Base-by-base conservation (phyloP, 495 filamentous ascomycete genomes). In the Penicillium crystallinum region DNA sequence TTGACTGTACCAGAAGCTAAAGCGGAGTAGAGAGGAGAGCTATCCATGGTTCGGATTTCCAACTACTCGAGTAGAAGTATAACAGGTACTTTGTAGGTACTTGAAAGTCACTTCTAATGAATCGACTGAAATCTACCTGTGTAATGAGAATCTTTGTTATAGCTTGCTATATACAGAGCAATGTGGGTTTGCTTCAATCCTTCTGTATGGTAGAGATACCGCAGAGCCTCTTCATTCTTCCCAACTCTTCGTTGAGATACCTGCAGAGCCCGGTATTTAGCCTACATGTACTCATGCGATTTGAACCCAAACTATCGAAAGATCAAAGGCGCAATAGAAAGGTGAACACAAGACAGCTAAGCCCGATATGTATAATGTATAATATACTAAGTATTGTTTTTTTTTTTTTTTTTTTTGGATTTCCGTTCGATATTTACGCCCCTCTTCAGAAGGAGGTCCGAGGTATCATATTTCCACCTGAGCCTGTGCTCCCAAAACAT, bases 21-120 rank as follows among this genome's bases (percentile, higher is more conserved):
- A 57, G 61, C 55, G 62, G 56, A 65, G 63, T 51, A 46, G 55
- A 52, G 56, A 52, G 56, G 30, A 31, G 51, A 54, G 54, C 54
- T 53, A 48, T 56, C 58, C 58, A 53, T 63, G 56, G 59, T 62
- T 57, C 52, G 35, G 40, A 29, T 43, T 43, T 27, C 33, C 49
- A 21, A 42, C 38, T 14, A 40, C n/a, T n/a, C n/a, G n/a, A n/a
- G n/a, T n/a, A n/a, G n/a, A n/a, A n/a, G n/a, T n/a, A n/a, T n/a
- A n/a, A n/a, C n/a, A n/a, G n/a, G n/a, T n/a, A n/a, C n/a, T n/a
- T n/a, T n/a, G n/a, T n/a, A n/a, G n/a, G n/a, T n/a, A n/a, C n/a
- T n/a, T n/a, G n/a, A n/a, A n/a, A n/a, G n/a, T n/a, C n/a, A n/a
- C n/a, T n/a, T n/a, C n/a, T n/a, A n/a, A n/a, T n/a, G n/a, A n/a